These are phyloP conservation scores for Acacia confusa DNA, from an alignment of 306 rosid genomes.

Conservation along the genomic window DNA sequence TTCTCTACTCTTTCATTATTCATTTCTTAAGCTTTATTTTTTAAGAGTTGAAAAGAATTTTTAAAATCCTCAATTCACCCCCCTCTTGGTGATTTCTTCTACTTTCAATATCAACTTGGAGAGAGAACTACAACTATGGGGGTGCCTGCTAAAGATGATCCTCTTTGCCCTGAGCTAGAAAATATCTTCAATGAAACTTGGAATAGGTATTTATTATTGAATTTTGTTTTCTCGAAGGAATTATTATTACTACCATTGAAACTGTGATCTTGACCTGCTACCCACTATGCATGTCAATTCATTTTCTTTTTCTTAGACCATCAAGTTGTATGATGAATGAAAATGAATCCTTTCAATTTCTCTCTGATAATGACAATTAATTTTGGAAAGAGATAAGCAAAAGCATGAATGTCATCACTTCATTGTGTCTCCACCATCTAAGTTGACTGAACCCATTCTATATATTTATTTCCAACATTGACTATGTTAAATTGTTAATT, in stretches of 20 bases:
- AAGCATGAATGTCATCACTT: neutral
- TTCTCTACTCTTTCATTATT: too few species aligned
- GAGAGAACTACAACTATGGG: slow-evolving; percentile 89
- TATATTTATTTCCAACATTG: neutral
- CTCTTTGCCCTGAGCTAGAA: slow-evolving; percentile 82
- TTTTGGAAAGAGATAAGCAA: neutral
- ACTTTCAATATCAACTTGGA: slow-evolving; percentile 60
- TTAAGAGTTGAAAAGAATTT: too few species aligned
- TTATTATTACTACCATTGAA: slow-evolving; percentile 18
- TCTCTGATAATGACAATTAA: neutral
- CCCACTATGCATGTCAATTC: neutral
- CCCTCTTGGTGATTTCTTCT: too few species aligned
- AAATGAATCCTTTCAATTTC: neutral
- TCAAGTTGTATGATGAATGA: slow-evolving; percentile 11
- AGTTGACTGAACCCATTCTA: neutral
- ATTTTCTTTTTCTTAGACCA: slow-evolving; percentile 12
- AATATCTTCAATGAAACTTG: slow-evolving; percentile 70
- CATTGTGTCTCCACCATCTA: neutral
- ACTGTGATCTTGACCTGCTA: neutral
- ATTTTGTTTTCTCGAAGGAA: neutral
- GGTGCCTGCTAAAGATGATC: slow-evolving; percentile 86
- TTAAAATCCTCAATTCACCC: too few species aligned
- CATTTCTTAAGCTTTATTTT: too few species aligned
- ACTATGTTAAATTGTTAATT: neutral
- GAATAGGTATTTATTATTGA: slow-evolving; percentile 71